phyloP scores from a whole-genome alignment of 106 monocot species.

The Amphibolis antarctica region DNA sequence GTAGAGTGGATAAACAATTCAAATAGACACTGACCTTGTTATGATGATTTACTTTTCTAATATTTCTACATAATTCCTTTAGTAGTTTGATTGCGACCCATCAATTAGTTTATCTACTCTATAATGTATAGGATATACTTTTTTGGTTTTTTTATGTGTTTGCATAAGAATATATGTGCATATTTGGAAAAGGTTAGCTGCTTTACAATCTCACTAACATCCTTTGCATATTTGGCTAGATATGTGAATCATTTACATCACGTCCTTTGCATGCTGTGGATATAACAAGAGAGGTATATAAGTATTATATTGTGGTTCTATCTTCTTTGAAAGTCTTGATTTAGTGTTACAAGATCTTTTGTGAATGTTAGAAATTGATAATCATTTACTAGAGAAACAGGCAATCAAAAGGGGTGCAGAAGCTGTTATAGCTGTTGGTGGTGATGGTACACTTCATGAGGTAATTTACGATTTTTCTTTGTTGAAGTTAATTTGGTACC shows the following conservation, averaged over 20 bases:
- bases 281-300: slow-evolving; percentile 82
- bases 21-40: too few species aligned
- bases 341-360: neutral
- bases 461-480: slow-evolving; percentile 14
- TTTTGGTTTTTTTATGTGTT: neutral
- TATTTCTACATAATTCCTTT: neutral
- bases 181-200: neutral
- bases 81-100: too few species aligned
- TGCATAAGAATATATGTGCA: neutral
- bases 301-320: slow-evolving; percentile 18
- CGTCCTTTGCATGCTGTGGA: slow-evolving; percentile 74
- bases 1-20: too few species aligned
- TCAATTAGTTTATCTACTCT: neutral
- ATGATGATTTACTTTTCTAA: too few species aligned
- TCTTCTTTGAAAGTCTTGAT: neutral
- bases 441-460: slow-evolving; percentile 99
- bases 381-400: slow-evolving; percentile 19
- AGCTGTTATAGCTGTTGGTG: slow-evolving; percentile 96
- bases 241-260: slow-evolving; percentile 73
- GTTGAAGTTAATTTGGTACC: neutral
- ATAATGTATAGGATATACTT: neutral
- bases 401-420: slow-evolving; percentile 89
- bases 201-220: neutral
- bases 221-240: slow-evolving; percentile 21
- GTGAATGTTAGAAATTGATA: neutral